Evolutionary conservation across 768 basidiomycete genomes (phyloP).

Genomic region (Stropharia rugosoannulata): DNA sequence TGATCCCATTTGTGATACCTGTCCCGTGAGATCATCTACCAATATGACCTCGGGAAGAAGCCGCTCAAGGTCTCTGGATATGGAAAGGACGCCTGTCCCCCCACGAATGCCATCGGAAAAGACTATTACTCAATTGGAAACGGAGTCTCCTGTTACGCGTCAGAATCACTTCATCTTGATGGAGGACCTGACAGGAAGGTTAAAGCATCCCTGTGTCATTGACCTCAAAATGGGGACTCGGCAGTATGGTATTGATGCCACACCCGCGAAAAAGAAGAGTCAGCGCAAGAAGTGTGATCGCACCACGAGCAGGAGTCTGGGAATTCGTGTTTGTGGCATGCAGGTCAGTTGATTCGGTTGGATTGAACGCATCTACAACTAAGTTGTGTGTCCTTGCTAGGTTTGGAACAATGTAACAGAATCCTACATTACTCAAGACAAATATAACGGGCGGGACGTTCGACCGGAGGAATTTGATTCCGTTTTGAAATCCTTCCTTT

Average conservation of each 20-base stretch:
- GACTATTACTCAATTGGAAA: conserved; percentile 28
- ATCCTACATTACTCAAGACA: conserved; percentile 91
- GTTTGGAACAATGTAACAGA: conserved; percentile 89
- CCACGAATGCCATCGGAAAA: conserved; percentile 24
- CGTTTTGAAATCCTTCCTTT: conserved; percentile 80
- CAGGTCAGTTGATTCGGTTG: conserved; percentile 63
- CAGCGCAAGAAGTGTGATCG: conserved; percentile 98
- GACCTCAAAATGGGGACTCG: conserved; percentile 99
- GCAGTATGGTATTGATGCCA: conserved; percentile 97
- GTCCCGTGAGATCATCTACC: conserved; percentile 19
- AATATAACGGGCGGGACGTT: conserved; percentile 93
- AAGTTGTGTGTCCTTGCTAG: conserved; percentile 38
- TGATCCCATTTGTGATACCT: neutral
- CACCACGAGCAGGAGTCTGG: conserved; percentile 88
- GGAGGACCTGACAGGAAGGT: conserved; percentile 94
- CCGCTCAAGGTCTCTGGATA: conserved; percentile 41
- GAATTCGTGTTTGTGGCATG: conserved; percentile 97
- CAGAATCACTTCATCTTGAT: conserved; percentile 98
- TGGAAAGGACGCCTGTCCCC: conserved; percentile 24
- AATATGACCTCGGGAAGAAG: conserved; percentile 42
- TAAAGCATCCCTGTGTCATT: conserved; percentile 92
- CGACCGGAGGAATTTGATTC: conserved; percentile 81
- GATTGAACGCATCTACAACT: conserved; percentile 7
- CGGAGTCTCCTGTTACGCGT: conserved; percentile 58
- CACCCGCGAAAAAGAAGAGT: conserved; percentile 91